phyloP scores from a whole-genome alignment of 176 grass and related monocot genomes.

The Stipa capillata region DNA sequence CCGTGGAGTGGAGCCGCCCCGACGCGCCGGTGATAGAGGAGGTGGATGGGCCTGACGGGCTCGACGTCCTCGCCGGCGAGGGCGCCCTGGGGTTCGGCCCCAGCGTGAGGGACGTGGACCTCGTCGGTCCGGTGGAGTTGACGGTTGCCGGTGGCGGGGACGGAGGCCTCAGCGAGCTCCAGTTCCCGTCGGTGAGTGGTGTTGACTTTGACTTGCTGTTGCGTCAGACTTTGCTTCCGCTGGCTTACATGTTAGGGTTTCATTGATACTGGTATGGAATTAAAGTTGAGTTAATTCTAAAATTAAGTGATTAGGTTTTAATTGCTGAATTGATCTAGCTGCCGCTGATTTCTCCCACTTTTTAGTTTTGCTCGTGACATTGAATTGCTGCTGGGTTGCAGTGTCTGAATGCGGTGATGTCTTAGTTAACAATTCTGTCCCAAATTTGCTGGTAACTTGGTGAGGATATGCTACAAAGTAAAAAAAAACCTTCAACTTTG shows the following conservation, averaged over 20 bases:
- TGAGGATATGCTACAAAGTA: background rate
- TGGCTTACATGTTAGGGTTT: background rate
- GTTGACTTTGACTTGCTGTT: constrained; percentile 25
- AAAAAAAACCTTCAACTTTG: background rate
- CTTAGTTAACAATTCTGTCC: background rate
- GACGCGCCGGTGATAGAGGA: constrained; percentile 33
- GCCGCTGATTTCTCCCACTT: background rate
- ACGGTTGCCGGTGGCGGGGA: constrained; percentile 26
- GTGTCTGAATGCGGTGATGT: background rate
- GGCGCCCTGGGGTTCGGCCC: constrained; percentile 11
- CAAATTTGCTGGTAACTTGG: background rate
- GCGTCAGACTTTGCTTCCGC: background rate
- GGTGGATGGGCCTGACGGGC: constrained; percentile 46
- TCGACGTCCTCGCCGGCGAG: constrained; percentile 50
- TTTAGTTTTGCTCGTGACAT: background rate
- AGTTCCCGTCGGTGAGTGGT: constrained; percentile 56
- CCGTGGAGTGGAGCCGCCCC: constrained; percentile 39
- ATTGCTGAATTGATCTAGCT: background rate
- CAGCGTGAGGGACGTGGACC: constrained; percentile 53
- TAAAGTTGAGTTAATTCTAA: background rate
- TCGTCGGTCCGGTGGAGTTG: constrained; percentile 72
- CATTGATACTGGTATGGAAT: background rate
- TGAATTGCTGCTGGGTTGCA: background rate
- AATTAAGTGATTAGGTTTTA: background rate
- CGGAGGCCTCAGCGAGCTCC: constrained; percentile 46